Evolutionary conservation across 331 rosid genomes (phyloP).

Genomic region (Telfairia occidentalis): DNA sequence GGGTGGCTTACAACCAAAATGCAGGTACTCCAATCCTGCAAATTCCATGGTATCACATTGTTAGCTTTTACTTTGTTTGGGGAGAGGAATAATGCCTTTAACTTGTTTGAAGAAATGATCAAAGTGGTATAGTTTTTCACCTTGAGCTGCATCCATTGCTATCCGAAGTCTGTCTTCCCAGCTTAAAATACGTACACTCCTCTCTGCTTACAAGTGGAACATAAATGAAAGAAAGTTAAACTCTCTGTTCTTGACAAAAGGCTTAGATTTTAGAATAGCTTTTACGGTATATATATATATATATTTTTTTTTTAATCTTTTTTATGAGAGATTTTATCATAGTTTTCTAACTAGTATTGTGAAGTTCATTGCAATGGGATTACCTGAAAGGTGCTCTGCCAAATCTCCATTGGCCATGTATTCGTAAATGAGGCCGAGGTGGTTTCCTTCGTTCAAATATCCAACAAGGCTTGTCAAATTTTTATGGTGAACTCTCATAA

Average conservation of each 20-base stretch:
- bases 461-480: constrained; percentile 18
- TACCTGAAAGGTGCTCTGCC: constrained; percentile 16
- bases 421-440: constrained; percentile 16
- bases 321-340: neutral
- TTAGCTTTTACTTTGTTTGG: neutral
- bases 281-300: too few species aligned
- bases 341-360: neutral
- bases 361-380: neutral
- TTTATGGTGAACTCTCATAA: constrained; percentile 19
- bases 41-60: neutral
- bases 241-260: neutral
- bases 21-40: constrained; percentile 57
- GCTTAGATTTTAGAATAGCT: neutral
- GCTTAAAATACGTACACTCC: constrained; percentile 11
- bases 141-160: constrained; percentile 38
- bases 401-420: constrained; percentile 15
- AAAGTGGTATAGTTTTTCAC: constrained; percentile 7
- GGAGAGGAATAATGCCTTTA: neutral
- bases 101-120: neutral
- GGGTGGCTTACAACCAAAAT: constrained; percentile 48
- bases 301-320: too few species aligned
- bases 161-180: constrained; percentile 38
- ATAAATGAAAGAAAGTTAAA: neutral
- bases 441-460: constrained; percentile 5
- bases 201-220: constrained; percentile 5